Conservation (phyloP, 2,329 filamentous ascomycete species). For the Xenoacremonium recifei region DNA sequence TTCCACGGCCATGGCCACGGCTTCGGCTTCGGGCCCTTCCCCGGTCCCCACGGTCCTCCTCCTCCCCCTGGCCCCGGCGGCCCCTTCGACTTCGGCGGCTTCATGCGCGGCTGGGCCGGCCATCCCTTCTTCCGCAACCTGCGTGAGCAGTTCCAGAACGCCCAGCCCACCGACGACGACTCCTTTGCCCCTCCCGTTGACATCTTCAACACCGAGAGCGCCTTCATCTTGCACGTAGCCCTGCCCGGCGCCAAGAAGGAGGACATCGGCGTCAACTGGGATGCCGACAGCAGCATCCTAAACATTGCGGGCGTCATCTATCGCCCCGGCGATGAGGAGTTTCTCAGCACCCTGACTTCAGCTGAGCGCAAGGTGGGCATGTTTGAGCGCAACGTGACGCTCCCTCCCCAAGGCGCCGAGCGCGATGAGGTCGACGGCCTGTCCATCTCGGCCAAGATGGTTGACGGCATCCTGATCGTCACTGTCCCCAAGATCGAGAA, state of each 20-base stretch:
- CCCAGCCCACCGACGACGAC: conserved; percentile 23
- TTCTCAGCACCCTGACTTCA: conserved; percentile 61
- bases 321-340: conserved; percentile 68
- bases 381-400: conserved; percentile 68
- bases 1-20: conserved; percentile 21
- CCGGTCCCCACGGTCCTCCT: conserved; percentile 6
- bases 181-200: conserved; percentile 68
- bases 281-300: conserved; percentile 64
- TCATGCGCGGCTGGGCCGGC: conserved; percentile 38
- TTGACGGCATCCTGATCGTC: conserved; percentile 75
- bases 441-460: conserved; percentile 70
- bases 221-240: conserved; percentile 71
- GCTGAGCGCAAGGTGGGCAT: conserved; percentile 70
- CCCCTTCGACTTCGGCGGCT: conserved; percentile 37
- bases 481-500: conserved; percentile 72
- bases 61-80: conserved; percentile 13
- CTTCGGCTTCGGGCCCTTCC: too few species aligned
- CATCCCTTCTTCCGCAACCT: conserved; percentile 44
- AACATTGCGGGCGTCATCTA: conserved; percentile 71
- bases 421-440: conserved; percentile 64
- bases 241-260: conserved; percentile 78
- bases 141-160: conserved; percentile 33
- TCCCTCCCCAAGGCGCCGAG: conserved; percentile 48
- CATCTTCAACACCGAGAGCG: conserved; percentile 65
- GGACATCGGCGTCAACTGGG: conserved; percentile 75